Percentiles rank a stretch among this genome's conserved stretches.
These are phyloP conservation scores for Penicillium steckii DNA, from an alignment of 495 filamentous ascomycete genomes.

Conservation along the genomic window DNA sequence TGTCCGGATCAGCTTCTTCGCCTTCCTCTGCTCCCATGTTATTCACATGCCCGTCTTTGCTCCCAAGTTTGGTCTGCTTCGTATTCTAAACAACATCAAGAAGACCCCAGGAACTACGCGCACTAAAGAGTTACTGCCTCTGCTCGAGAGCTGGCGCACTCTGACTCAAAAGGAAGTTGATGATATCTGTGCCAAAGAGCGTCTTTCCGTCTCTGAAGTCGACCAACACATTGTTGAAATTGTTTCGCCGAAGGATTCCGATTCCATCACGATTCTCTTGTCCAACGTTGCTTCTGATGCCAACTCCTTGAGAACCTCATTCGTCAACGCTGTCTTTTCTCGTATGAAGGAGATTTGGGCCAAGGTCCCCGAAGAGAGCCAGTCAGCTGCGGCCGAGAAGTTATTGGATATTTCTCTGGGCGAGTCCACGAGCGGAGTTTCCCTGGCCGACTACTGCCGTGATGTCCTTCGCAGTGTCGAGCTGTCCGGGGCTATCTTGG, in stretches of 20 bases:
- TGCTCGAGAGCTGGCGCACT: constrained; percentile 63
- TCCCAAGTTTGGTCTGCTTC: constrained; percentile 67
- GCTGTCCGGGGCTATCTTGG: constrained; percentile 67
- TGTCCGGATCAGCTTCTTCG: constrained; percentile 61
- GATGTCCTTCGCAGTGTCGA: constrained; percentile 67
- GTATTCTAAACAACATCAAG: constrained; percentile 65
- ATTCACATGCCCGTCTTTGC: constrained; percentile 61
- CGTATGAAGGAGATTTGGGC: constrained; percentile 70
- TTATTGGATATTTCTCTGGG: constrained; percentile 56
- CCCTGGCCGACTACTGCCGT: constrained; percentile 53
- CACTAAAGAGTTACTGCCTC: constrained; percentile 66
- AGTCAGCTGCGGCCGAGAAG: constrained; percentile 55
- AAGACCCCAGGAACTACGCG: constrained; percentile 66
- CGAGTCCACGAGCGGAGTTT: constrained; percentile 15
- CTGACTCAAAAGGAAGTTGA: constrained; percentile 44
- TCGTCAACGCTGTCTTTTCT: constrained; percentile 60
- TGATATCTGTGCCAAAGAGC: constrained; percentile 52
- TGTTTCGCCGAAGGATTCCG: constrained; percentile 64
- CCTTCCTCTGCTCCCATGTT: constrained; percentile 74
- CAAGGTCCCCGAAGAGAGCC: constrained; percentile 62
- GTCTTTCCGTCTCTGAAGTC: constrained; percentile 55
- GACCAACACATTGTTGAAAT: constrained; percentile 60
- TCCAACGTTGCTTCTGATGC: constrained; percentile 49
- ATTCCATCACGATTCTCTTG: constrained; percentile 61
- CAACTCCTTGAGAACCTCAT: constrained; percentile 41